A percentile compares a stretch with the other conserved stretches of the same genome.
These are phyloP conservation scores for Leptodontidium sp. DNA, from an alignment of 2,329 filamentous ascomycete genomes.

Conservation along the genomic window DNA sequence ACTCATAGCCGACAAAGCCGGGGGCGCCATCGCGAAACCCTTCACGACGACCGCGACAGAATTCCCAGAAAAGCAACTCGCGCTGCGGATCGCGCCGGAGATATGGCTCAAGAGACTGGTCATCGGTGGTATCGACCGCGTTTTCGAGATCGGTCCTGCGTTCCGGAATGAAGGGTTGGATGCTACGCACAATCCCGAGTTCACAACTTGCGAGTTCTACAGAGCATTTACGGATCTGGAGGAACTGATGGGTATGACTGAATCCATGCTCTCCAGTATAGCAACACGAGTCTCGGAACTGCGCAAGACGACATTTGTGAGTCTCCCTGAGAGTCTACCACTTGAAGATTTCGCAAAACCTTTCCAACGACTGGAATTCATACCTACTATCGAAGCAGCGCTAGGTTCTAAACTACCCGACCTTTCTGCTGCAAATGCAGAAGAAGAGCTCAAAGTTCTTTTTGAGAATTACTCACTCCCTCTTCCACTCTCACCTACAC, in stretches of 20 bases:
- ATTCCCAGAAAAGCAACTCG: constrained; percentile 74
- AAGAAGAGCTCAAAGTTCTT: constrained; percentile 63
- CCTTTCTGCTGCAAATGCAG: constrained; percentile 58
- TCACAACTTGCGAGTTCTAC: constrained; percentile 98
- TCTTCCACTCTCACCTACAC: constrained; percentile 60
- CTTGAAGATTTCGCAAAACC: constrained; percentile 54
- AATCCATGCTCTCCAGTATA: constrained; percentile 71
- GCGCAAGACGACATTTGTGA: constrained; percentile 54
- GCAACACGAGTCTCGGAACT: constrained; percentile 59
- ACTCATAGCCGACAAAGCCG: constrained; percentile 80
- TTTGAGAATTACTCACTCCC: constrained; percentile 59
- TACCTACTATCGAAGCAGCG: constrained; percentile 76
- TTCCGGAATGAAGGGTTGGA: constrained; percentile 96
- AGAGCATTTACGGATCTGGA: constrained; percentile 81
- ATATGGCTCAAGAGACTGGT: constrained; percentile 93
- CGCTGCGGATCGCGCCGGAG: constrained; percentile 90
- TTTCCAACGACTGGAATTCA: constrained; percentile 75
- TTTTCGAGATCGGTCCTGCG: constrained; percentile 92
- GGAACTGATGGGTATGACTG: constrained; percentile 79
- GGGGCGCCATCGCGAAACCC: constrained; percentile 87
- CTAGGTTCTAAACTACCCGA: constrained; percentile 58
- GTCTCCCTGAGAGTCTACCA: constrained; percentile 51
- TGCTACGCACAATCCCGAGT: constrained; percentile 94
- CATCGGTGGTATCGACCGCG: constrained; percentile 83
- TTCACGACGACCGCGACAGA: constrained; percentile 84